Percentiles rank a stretch among this genome's conserved stretches.
Evolutionary conservation across 495 filamentous ascomycete genomes (phyloP).

Genomic region (Rhypophila decipiens): DNA sequence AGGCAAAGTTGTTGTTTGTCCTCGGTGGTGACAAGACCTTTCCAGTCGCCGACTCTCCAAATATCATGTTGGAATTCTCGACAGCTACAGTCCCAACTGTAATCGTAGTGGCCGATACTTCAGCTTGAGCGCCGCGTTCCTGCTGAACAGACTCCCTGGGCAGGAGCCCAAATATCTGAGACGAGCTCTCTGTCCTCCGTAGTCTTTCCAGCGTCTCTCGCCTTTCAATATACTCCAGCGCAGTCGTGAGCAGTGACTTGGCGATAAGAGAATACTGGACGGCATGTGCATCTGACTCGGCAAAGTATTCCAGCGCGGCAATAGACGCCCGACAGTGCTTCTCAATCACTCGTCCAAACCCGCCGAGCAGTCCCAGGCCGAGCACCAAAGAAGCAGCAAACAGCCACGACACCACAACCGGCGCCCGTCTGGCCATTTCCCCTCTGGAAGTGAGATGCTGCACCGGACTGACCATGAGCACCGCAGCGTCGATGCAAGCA

Average conservation of each 20-base stretch:
- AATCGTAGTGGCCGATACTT: not conserved
- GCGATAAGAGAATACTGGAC: slow-evolving; percentile 41
- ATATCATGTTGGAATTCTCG: too few relatives aligned
- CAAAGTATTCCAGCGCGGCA: slow-evolving; percentile 36
- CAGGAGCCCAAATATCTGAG: slow-evolving; percentile 36
- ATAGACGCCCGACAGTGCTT: slow-evolving; percentile 36
- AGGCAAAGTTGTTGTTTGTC: slow-evolving; percentile 13
- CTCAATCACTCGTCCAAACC: slow-evolving; percentile 39
- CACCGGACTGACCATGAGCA: slow-evolving; percentile 35
- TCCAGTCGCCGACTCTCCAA: too few relatives aligned
- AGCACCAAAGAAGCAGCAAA: slow-evolving; percentile 43
- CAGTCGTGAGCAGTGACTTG: slow-evolving; percentile 34
- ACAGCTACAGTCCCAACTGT: too few relatives aligned
- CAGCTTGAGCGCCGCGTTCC: not conserved
- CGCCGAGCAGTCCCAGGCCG: slow-evolving; percentile 35
- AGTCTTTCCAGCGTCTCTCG: slow-evolving; percentile 32
- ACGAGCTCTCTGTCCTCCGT: slow-evolving; percentile 35
- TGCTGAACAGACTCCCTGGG: slow-evolving; percentile 5
- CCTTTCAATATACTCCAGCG: slow-evolving; percentile 31
- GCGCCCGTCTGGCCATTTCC: slow-evolving; percentile 28
- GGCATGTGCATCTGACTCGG: slow-evolving; percentile 34
- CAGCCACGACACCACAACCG: slow-evolving; percentile 41
- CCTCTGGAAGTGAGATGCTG: slow-evolving; percentile 26
- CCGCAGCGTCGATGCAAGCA: slow-evolving; percentile 43
- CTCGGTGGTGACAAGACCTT: too few relatives aligned